phyloP scores from a whole-genome alignment of 2,329 filamentous ascomycete genomes.

The Podosphaera fusca region DNA sequence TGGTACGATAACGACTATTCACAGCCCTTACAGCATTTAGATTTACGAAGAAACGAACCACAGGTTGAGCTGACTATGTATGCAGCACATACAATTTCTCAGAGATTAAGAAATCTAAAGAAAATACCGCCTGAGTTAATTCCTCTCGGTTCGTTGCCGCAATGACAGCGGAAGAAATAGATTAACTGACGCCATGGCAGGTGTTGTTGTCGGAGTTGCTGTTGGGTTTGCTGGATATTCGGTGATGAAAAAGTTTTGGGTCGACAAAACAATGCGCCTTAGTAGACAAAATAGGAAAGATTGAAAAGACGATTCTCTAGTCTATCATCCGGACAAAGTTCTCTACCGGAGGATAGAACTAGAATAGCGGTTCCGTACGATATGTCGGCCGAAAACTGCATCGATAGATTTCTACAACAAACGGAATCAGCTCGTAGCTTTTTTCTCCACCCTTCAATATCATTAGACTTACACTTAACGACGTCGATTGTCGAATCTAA shows the following conservation, averaged over 20 bases:
- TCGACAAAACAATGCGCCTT: slow-evolving; percentile 84
- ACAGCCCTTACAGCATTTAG: background rate
- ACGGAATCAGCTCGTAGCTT: too few relatives aligned
- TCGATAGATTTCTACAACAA: too few relatives aligned
- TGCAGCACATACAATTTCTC: slow-evolving; percentile 84
- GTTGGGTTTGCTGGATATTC: slow-evolving; percentile 66
- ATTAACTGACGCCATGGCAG: slow-evolving; percentile 16
- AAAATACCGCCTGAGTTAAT: slow-evolving; percentile 83
- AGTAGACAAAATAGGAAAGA: slow-evolving; percentile 33
- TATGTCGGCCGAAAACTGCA: too few relatives aligned
- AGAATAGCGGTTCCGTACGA: too few relatives aligned
- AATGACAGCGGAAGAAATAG: too few relatives aligned
- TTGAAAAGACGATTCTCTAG: slow-evolving; percentile 3
- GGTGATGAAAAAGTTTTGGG: slow-evolving; percentile 53
- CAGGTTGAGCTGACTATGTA: slow-evolving; percentile 6
- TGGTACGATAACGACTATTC: slow-evolving; percentile 26
- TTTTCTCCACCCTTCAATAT: too few relatives aligned
- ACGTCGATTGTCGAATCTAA: too few relatives aligned
- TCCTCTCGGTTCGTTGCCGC: slow-evolving; percentile 55
- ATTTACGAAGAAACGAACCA: background rate
- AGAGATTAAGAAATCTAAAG: slow-evolving; percentile 75
- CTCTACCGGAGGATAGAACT: too few relatives aligned
- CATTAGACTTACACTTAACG: too few relatives aligned
- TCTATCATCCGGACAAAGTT: too few relatives aligned
- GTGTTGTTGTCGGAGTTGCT: slow-evolving; percentile 70